Evolutionary conservation across 495 filamentous ascomycete species (phyloP), one percentile per base, ranked within the genome.

Genomic region (Tuber borchii): DNA sequence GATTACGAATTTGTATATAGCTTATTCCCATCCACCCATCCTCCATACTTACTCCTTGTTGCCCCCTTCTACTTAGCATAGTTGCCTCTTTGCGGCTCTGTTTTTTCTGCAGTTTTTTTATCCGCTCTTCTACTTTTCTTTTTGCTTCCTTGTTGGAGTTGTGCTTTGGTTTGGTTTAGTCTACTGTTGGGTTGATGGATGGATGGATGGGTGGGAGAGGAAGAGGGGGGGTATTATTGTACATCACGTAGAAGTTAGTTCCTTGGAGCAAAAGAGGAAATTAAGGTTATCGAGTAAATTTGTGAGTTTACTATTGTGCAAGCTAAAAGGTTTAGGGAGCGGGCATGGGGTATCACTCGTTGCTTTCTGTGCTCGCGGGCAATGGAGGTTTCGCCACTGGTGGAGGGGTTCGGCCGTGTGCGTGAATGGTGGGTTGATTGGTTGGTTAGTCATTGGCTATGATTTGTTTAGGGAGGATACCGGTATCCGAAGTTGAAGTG

Each of bases 1-100:
- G n/a, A 61, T 61, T 61, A 61, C n/a, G 51, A 61, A 61, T 61
- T n/a, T 61, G 51, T 61, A 61, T 26, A 61, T 61, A 61, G n/a
- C 51, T 61, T 61, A 26, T 14, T 26, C 26, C 10, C 22, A 56
- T 9, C 22, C 51, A 61, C 14, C 48, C 48, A 8, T 10, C 7
- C 45, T 17, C 3, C 0, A 16, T 48, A 20, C 43, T 19, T 69
- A 44, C 69, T 45, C 26, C 22, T 31, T 43, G 39, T 44, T 51
- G 22, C 73, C 34, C 45, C 31, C 31, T 74, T 70, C 48, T 6
- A n/a, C 48, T 26, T 26, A 56, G 2, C 20, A 56, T 56, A 56
- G 8, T 56, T 56, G n/a, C n/a, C 48, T 26, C 48, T 26, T 65
- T 65, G 17, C 26, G 14, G 26, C 16, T 31, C 12, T 65, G 12